These are phyloP conservation scores for Rhizodiscina lignyota DNA, from an alignment of 495 filamentous ascomycete species.

Conservation along the genomic window DNA sequence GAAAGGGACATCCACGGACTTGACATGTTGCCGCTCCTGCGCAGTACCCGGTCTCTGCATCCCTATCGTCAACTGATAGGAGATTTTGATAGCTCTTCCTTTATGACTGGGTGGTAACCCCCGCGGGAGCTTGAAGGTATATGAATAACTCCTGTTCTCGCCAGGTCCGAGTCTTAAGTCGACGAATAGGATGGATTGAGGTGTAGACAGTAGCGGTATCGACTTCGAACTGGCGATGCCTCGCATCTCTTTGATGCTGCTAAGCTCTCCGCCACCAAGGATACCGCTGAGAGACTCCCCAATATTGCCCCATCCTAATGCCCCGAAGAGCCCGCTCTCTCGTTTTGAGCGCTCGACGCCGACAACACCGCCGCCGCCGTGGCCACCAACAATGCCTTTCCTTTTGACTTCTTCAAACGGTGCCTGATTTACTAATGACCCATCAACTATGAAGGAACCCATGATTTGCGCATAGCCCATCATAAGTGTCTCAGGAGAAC, in stretches of 20 bases:
- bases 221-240: constrained; percentile 61
- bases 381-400: constrained; percentile 77
- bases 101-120: constrained; percentile 81
- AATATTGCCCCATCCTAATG: constrained; percentile 77
- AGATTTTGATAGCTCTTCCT: constrained; percentile 86
- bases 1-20: constrained; percentile 86
- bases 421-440: constrained; percentile 73
- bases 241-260: constrained; percentile 88
- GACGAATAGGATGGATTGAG: constrained; percentile 94
- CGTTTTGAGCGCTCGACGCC: constrained; percentile 61
- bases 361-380: constrained; percentile 64
- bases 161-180: constrained; percentile 77
- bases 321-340: constrained; percentile 63
- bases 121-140: constrained; percentile 67
- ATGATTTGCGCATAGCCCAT: constrained; percentile 97
- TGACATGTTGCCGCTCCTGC: constrained; percentile 63
- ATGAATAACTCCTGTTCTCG: constrained; percentile 74
- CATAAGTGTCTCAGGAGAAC: constrained; percentile 62
- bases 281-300: constrained; percentile 79
- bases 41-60: constrained; percentile 69
- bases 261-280: constrained; percentile 68
- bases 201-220: constrained; percentile 79
- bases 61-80: constrained; percentile 80
- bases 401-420: constrained; percentile 92
- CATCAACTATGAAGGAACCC: constrained; percentile 81